phyloP scores from a whole-genome alignment of 192 early-diverging fungal genomes.

The Coemansia sp. region DNA sequence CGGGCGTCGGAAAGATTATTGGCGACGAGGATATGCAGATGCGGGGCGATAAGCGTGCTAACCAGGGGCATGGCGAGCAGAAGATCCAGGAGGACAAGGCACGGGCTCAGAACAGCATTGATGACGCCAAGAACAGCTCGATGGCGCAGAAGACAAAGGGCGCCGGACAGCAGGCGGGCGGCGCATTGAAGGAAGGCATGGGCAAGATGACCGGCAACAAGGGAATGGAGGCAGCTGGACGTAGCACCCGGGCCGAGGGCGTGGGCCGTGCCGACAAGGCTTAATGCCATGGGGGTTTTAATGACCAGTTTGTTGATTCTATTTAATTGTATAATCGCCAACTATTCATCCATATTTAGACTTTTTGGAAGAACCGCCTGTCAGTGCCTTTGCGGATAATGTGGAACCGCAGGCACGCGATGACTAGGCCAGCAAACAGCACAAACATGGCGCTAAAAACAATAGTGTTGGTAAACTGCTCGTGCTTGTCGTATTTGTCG shows the following conservation, averaged over 20 bases:
- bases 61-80: conserved; percentile 6
- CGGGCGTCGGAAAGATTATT: conserved; percentile 2
- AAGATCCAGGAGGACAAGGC: background rate
- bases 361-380: conserved; percentile 15
- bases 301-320: no score
- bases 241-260: background rate
- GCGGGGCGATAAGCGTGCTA: conserved; percentile 1
- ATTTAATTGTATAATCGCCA: background rate
- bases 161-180: background rate
- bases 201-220: background rate
- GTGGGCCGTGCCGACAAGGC: background rate
- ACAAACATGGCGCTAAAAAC: conserved; percentile 48
- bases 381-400: conserved; percentile 8
- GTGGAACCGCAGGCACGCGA: conserved; percentile 20
- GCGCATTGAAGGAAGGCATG: background rate
- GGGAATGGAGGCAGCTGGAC: background rate
- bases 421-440: conserved; percentile 27
- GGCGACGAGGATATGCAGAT: conserved; percentile 8
- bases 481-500: conserved; percentile 45
- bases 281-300: background rate
- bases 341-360: background rate
- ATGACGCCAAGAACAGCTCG: conserved; percentile 13
- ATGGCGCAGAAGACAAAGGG: conserved; percentile 9
- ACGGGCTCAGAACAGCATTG: background rate
- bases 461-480: conserved; percentile 43